Evolutionary conservation across 257 asterid genomes (phyloP).

Genomic region (Jasminum sambac): DNA sequence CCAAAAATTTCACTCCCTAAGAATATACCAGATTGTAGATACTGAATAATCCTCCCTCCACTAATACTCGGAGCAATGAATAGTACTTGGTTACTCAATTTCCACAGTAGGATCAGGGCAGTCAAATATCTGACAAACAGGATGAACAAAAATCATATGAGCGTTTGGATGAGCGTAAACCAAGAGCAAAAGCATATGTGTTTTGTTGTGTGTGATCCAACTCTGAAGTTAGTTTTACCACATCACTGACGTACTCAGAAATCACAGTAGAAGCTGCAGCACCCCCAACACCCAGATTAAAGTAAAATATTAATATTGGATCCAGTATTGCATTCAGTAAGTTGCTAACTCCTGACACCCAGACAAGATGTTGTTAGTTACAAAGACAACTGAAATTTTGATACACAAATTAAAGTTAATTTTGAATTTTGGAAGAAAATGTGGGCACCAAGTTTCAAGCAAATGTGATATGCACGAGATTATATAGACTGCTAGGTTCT

Average conservation of each 20-base stretch:
- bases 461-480: not conserved
- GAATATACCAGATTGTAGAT: conserved; percentile 77
- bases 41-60: conserved; percentile 62
- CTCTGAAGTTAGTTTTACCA: conserved; percentile 61
- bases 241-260: conserved; percentile 92
- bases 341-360: conserved; percentile 78
- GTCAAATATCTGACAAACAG: conserved; percentile 66
- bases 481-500: not conserved
- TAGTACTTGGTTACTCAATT: conserved; percentile 64
- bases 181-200: not conserved
- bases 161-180: not conserved
- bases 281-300: conserved; percentile 78
- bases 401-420: not conserved
- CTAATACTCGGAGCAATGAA: conserved; percentile 64
- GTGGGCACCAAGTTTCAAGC: not conserved
- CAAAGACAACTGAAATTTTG: conserved; percentile 16
- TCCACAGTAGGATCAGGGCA: conserved; percentile 77
- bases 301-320: conserved; percentile 64
- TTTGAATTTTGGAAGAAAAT: not conserved
- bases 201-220: conserved; percentile 29
- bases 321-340: conserved; percentile 71
- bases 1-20: conserved; percentile 3
- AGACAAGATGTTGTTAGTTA: conserved; percentile 17
- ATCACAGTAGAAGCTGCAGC: conserved; percentile 93
- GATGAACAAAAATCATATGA: conserved; percentile 17